Evolutionary conservation across 306 rosid genomes (phyloP), one percentile per base, ranked within the genome.

Genomic region (Benincasa hispida): DNA sequence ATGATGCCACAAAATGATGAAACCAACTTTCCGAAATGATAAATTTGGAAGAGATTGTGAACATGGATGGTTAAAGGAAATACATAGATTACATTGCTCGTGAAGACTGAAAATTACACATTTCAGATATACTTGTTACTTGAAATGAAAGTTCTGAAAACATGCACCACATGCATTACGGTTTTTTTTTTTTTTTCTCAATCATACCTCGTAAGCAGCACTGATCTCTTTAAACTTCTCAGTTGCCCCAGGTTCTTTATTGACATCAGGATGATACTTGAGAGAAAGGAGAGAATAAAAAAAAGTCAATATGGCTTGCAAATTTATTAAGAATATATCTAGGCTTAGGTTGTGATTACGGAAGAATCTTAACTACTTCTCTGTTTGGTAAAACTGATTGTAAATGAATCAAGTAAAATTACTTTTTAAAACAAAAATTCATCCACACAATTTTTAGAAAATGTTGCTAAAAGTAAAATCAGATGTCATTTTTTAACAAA

Each of bases 251-350:
- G 98, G 95, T 78, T 94, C 93, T 88, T 94, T 94, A 84, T 94
- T 94, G 74, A 91, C 97, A 80, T 94, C 98, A 78, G 98, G 98
- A 80, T 94, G 98, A 84, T 85, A 94, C 98, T 94, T 83, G 32
- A 68, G 28, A 85, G 76, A 76, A 28, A 72, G 72, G 17, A 82
- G 39, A 53, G 70, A 15, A 65, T 18, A 45, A 56, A 27, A 70
- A 35, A 83, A 67, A 35, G 80, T 86, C 73, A 88, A 78, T 19
- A 69, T 74, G 54, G 22, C 62, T 45, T 77, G 28, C 48, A 78
- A 80, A 10, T 18, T 56, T 56, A 68, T 27, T 42, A 69, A 69
- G 75, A 47, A 21, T 22, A 22, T 12, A 2, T 15, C 51, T 45
- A 12, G 18, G 18, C 18, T 45, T 45, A 45, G 51, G 51, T 9